phyloP scores from a whole-genome alignment of 768 basidiomycete genomes.

The Podaxis mareebaensis region DNA sequence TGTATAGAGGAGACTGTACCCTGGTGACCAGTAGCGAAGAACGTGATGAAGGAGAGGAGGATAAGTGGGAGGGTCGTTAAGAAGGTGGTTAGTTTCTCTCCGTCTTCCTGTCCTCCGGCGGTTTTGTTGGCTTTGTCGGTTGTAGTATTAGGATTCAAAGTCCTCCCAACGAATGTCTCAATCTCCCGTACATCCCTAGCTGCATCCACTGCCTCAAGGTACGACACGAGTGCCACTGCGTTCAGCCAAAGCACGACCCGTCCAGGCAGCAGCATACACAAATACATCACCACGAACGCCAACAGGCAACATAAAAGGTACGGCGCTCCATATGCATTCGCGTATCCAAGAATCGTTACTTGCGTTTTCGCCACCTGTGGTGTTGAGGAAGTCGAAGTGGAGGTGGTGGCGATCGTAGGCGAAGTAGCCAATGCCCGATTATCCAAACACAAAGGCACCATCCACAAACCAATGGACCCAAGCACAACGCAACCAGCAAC shows the following conservation, averaged over 20 bases:
- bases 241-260: constrained; percentile 74
- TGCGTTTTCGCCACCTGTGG: constrained; percentile 32
- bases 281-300: constrained; percentile 60
- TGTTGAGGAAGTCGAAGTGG: not conserved
- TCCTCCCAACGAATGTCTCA: constrained; percentile 49
- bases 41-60: constrained; percentile 73
- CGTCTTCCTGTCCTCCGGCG: not conserved
- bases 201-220: constrained; percentile 81
- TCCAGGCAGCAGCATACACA: constrained; percentile 75
- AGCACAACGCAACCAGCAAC: constrained; percentile 52
- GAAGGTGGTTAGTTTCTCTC: constrained; percentile 27
- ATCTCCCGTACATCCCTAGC: constrained; percentile 68
- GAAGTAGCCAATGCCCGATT: constrained; percentile 34
- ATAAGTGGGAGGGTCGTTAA: constrained; percentile 48
- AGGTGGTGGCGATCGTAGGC: too few relatives aligned
- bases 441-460: constrained; percentile 73
- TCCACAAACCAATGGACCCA: constrained; percentile 67
- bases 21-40: constrained; percentile 93
- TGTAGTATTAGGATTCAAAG: constrained; percentile 40
- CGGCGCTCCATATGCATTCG: constrained; percentile 83
- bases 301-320: constrained; percentile 83
- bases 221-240: constrained; percentile 66
- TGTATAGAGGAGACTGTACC: constrained; percentile 83
- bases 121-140: not conserved
- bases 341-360: constrained; percentile 70